These are phyloP conservation scores for Aspergillus pseudoglaucus DNA, from an alignment of 2,329 filamentous ascomycete species.

Conservation along the genomic window DNA sequence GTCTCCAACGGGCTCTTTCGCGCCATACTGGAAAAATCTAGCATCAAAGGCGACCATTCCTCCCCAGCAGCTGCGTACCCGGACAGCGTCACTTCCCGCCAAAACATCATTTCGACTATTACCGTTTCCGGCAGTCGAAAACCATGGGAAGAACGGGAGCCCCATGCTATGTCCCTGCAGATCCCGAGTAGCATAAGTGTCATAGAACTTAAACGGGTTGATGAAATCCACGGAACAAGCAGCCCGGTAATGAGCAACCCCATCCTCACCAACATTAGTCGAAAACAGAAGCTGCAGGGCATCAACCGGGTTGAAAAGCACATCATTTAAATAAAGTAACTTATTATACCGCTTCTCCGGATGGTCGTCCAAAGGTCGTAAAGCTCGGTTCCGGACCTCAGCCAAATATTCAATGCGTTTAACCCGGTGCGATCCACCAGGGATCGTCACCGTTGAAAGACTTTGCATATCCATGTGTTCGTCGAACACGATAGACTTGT, in stretches of 20 bases:
- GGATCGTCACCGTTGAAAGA: conserved; percentile 55
- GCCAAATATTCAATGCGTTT: conserved; percentile 71
- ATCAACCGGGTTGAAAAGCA: conserved; percentile 55
- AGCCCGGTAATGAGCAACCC: conserved; percentile 56
- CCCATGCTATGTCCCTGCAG: conserved; percentile 62
- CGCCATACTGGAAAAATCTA: conserved; percentile 34
- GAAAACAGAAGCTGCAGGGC: conserved; percentile 57
- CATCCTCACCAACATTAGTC: conserved; percentile 49
- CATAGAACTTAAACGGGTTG: conserved; percentile 68
- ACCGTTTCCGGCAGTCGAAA: conserved; percentile 47
- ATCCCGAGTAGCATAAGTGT: conserved; percentile 68
- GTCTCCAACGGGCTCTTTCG: no score
- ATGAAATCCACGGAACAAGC: conserved; percentile 72
- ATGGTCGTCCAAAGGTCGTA: conserved; percentile 54
- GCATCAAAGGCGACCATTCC: conserved; percentile 58
- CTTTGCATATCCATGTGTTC: conserved; percentile 51
- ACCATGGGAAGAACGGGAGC: conserved; percentile 68
- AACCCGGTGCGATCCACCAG: conserved; percentile 56
- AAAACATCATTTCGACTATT: conserved; percentile 58
- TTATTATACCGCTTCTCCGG: conserved; percentile 46
- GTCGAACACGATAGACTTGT: conserved; percentile 53
- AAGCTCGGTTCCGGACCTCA: conserved; percentile 63
- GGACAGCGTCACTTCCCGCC: conserved; percentile 52
- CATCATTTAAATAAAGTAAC: conserved; percentile 60
- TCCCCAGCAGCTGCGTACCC: conserved; percentile 69